These are phyloP conservation scores for Backusella luteola DNA, from an alignment of 192 early-diverging fungal species.

Conservation along the genomic window DNA sequence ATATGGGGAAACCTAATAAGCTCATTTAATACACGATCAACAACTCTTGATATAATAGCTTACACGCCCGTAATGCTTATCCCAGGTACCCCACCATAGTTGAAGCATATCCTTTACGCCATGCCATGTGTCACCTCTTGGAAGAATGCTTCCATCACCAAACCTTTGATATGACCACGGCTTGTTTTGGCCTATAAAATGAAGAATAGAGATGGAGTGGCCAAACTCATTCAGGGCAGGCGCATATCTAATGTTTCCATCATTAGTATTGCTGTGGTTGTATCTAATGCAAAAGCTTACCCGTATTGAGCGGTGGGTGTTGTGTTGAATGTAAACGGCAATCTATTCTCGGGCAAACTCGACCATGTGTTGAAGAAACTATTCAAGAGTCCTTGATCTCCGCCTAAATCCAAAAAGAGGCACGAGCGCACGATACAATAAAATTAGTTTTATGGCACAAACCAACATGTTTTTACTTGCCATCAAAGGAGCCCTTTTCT, in stretches of 20 bases:
- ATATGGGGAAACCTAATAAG: constrained; percentile 6
- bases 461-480: constrained; percentile 39
- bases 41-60: background rate
- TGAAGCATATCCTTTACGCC: constrained; percentile 56
- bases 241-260: constrained; percentile 44
- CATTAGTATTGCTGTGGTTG: background rate
- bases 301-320: constrained; percentile 80
- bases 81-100: constrained; percentile 75
- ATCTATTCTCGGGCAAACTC: constrained; percentile 51
- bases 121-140: constrained; percentile 44
- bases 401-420: constrained; percentile 51
- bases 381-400: constrained; percentile 94
- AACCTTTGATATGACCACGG: constrained; percentile 84
- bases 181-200: constrained; percentile 88
- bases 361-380: constrained; percentile 82
- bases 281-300: constrained; percentile 30
- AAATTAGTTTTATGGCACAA: constrained; percentile 19
- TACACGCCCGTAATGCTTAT: constrained; percentile 48
- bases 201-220: constrained; percentile 71
- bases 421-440: background rate
- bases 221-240: constrained; percentile 83
- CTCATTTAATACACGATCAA: background rate
- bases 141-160: constrained; percentile 54
- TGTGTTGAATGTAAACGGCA: constrained; percentile 92
- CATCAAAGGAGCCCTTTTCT: constrained; percentile 78